Percentiles rank a stretch among this genome's conserved stretches.
Evolutionary conservation across 2,329 filamentous ascomycete species (phyloP).

Genomic region (Incumbomyces delicatus): DNA sequence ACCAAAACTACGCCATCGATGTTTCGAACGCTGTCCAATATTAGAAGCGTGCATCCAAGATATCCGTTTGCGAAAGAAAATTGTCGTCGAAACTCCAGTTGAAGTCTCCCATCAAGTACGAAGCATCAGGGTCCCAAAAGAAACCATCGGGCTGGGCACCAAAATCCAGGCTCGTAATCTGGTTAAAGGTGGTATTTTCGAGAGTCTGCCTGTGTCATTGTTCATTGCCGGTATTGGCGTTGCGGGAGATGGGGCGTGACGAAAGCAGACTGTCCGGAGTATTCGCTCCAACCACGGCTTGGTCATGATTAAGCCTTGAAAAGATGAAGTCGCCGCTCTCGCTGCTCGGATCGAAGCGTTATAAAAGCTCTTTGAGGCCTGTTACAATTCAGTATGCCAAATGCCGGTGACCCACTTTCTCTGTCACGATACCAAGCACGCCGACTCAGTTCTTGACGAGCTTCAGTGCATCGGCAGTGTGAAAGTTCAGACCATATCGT

Average conservation of each 20-base stretch:
- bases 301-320: not conserved
- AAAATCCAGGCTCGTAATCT: not conserved
- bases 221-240: not conserved
- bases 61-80: conserved; percentile 2
- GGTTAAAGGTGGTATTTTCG: not conserved
- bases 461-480: conserved; percentile 25
- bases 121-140: not conserved
- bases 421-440: conserved; percentile 31
- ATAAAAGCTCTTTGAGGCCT: conserved; percentile 21
- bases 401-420: conserved; percentile 29
- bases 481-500: conserved; percentile 31
- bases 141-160: not conserved
- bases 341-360: conserved; percentile 2
- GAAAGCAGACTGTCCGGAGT: too few relatives aligned
- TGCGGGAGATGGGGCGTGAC: not conserved
- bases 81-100: conserved; percentile 3
- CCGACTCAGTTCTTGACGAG: conserved; percentile 32
- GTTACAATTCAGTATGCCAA: conserved; percentile 33
- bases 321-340: not conserved
- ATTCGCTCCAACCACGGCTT: not conserved
- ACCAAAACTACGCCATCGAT: too few relatives aligned
- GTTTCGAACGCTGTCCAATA: not conserved
- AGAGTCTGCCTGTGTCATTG: not conserved
- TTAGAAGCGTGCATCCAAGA: not conserved
- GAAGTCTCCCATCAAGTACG: not conserved